Evolutionary conservation across 2,329 filamentous ascomycete species (phyloP), one percentile per base, ranked within the genome.

Genomic region (Fusarium sp.): DNA sequence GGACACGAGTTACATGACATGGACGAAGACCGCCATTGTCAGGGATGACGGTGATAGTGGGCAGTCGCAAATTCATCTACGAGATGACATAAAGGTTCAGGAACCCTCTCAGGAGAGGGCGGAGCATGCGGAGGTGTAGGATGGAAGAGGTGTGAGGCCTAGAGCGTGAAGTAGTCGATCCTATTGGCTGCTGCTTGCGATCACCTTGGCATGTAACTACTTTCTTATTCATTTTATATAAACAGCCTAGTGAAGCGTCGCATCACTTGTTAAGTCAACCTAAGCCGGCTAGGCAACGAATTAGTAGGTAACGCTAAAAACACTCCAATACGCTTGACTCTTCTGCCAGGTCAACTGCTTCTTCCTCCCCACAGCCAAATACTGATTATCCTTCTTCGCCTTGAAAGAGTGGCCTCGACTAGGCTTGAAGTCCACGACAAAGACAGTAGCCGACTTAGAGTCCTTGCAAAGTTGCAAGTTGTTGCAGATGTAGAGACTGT

Each of bases 291-390:
- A 7, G 7, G 5, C 3, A 24, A 24, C 5, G 22, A 5, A 24
- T 51, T n/a, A 59, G 7, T 59, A 59, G 3, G 57, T 59, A 6
- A 59, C 57, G 40, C 57, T 59, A 4, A 59, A 58, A 1, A 33
- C 24, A 4, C 58, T 36, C 57, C 57, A 59, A 7, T 58, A 59
- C 0, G 18, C 22, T 7, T 57, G 8, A 6, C 14, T 20, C 20
- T 36, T 28, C 26, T 58, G 52, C 42, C 50, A 59, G 9, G 20
- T 1, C 7, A 59, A 5, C 15, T 48, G 24, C 28, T 36, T 36
- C n/a, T 22, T 59, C 28, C 17, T 20, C 1, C 51, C 31, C 13
- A 3, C 2, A 1, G 34, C 4, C 2, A 59, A 14, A 42, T 59
- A 59, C 5, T 28, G 17, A 0, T 42, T 53, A 2, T 40, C 22